Percentiles rank a stretch among this genome's conserved stretches.
phyloP scores from a whole-genome alignment of 441 rosid species.

The Euphorbia corollata region DNA sequence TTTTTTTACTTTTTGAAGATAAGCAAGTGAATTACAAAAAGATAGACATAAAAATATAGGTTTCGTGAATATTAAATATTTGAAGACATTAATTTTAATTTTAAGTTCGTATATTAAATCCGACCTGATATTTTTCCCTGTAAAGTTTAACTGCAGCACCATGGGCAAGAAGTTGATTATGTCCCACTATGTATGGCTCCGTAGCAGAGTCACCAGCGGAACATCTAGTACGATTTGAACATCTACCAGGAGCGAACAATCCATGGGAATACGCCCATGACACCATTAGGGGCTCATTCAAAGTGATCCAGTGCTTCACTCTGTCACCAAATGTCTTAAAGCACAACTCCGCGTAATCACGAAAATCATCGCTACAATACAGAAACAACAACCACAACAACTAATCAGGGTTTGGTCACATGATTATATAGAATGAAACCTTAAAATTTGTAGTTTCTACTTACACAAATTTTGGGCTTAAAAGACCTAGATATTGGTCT shows the following conservation, averaged over 20 bases:
- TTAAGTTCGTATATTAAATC: not conserved
- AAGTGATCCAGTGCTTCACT: not conserved
- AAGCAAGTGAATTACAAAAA: too few relatives aligned
- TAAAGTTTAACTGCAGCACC: not conserved
- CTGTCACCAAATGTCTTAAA: not conserved
- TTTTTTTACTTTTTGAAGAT: too few relatives aligned
- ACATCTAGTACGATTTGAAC: not conserved
- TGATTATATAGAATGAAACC: not conserved
- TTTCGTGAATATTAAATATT: too few relatives aligned
- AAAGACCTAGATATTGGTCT: not conserved
- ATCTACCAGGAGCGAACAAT: not conserved
- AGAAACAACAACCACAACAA: not conserved
- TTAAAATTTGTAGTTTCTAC: not conserved
- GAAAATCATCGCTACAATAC: not conserved
- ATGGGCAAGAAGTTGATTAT: slow-evolving; percentile 1
- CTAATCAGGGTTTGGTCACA: not conserved
- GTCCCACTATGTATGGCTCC: slow-evolving; percentile 1
- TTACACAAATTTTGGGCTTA: not conserved
- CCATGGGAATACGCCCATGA: not conserved
- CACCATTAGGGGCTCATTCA: not conserved
- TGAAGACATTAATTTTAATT: too few relatives aligned
- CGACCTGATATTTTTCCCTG: slow-evolving; percentile 1
- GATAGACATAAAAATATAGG: too few relatives aligned
- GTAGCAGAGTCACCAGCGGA: not conserved
- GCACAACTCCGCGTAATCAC: slow-evolving; percentile 2